These are phyloP conservation scores for Boletus reticuloceps DNA, from an alignment of 768 basidiomycete species.

Conservation along the genomic window DNA sequence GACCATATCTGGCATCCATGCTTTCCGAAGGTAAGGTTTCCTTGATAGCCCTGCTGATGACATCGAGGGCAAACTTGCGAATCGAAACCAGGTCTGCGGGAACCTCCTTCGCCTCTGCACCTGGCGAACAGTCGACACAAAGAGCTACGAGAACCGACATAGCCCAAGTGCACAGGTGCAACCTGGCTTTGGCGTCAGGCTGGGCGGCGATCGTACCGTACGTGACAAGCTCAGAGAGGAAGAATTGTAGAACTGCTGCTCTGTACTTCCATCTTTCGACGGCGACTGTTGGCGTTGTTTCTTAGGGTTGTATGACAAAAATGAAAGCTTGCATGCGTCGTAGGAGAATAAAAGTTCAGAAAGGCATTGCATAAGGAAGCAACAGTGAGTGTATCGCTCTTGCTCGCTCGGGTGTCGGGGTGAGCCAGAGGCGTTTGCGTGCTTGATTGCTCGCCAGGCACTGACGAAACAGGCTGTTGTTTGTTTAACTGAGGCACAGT, in stretches of 20 bases:
- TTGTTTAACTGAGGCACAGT: slow-evolving; percentile 11
- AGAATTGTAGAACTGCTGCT: slow-evolving; percentile 68
- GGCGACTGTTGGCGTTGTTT: slow-evolving; percentile 51
- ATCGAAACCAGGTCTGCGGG: slow-evolving; percentile 79
- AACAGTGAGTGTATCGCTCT: slow-evolving; percentile 52
- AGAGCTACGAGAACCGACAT: slow-evolving; percentile 89
- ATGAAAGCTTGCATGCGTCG: slow-evolving; percentile 83
- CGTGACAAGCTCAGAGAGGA: slow-evolving; percentile 81
- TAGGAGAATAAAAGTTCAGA: slow-evolving; percentile 94
- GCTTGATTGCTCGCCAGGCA: slow-evolving; percentile 14
- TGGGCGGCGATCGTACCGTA: slow-evolving; percentile 70
- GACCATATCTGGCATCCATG: slow-evolving; percentile 80
- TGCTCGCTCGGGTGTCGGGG: slow-evolving; percentile 18
- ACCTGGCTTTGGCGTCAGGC: slow-evolving; percentile 51
- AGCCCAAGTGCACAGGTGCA: slow-evolving; percentile 77
- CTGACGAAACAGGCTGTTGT: slow-evolving; percentile 3
- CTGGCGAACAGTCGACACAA: slow-evolving; percentile 79
- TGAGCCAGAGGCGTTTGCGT: slow-evolving; percentile 9
- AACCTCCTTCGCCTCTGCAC: slow-evolving; percentile 71
- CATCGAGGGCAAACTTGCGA: slow-evolving; percentile 90
- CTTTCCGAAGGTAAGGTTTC: slow-evolving; percentile 61
- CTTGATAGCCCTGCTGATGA: slow-evolving; percentile 82
- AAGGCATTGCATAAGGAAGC: slow-evolving; percentile 88
- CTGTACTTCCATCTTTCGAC: slow-evolving; percentile 70
- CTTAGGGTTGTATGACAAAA: slow-evolving; percentile 76